Evolutionary conservation across 2,329 filamentous ascomycete genomes (phyloP), one percentile per base, ranked within the genome.

Genomic region (Bertia moriformis): DNA sequence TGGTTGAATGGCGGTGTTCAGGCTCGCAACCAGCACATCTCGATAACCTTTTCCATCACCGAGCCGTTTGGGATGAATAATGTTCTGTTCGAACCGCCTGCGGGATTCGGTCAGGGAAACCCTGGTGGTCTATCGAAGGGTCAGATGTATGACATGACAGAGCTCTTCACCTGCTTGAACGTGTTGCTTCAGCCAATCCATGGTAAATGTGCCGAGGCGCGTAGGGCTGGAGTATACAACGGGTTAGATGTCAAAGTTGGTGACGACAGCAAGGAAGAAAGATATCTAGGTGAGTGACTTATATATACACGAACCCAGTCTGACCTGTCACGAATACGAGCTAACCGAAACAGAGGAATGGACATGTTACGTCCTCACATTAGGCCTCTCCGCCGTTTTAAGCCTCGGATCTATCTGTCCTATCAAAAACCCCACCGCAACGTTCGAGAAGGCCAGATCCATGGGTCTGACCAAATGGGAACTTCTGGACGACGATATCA

Each of bases 71-170:
- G 66, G 38, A 63, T 70, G 47, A 63, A 63, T 41, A 64, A 65
- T 42, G 66, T 71, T 4, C 52, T 77, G 14, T 62, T 74, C 32
- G 66, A 69, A 41, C 65, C 70, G 4, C 66, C 72, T 1, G 62
- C 69, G 18, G 65, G 64, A n/a, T 78, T 78, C 44, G 72, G 64
- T 3, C 58, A 57, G 39, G 73, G 73, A 2, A 79, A 79, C 46
- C 50, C 50, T 13, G 60, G 55, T 12, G 73, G 73, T 1, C 56
- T 79, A 30, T 64, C 60, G 4, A 61, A 67, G 3, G 61, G 64
- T 40, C 65, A 79, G 46, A 58, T 79, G 7, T 77, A 74, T 45
- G 73, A 78, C 49, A 75, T 79, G 62, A 72, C 65, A 29, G 75
- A 79, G 47, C 61, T 79, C 10, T 79, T 74, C 74, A 73, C 67